A percentile compares a stretch with the other conserved stretches of the same genome.
Evolutionary conservation across 2,329 filamentous ascomycete genomes (phyloP).

Genomic region (Apiospora aurea): DNA sequence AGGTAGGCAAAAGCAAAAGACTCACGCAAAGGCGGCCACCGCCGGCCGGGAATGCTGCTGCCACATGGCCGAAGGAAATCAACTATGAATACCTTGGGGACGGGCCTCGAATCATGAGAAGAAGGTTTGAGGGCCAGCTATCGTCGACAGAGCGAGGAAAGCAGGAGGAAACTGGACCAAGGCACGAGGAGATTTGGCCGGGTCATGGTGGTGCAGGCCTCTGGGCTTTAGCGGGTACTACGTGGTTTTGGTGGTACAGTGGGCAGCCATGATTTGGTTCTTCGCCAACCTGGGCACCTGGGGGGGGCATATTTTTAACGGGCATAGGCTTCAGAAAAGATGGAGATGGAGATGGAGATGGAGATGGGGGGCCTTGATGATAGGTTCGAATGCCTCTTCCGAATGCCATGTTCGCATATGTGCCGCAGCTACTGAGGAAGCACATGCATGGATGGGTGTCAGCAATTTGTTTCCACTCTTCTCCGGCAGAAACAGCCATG

Average conservation of each 20-base stretch:
- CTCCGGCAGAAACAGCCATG: too few species aligned
- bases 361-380: too few species aligned
- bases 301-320: not conserved
- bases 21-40: constrained; percentile 5
- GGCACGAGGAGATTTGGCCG: not conserved
- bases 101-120: not conserved
- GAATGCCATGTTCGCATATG: not conserved
- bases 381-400: not conserved
- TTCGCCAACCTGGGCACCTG: not conserved
- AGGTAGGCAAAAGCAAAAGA: not conserved
- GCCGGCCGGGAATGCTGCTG: not conserved
- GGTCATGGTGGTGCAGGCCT: not conserved
- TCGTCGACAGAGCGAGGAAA: not conserved
- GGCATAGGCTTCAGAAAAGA: not conserved
- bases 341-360: not conserved
- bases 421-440: too few species aligned
- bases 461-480: too few species aligned
- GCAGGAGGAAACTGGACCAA: not conserved
- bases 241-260: not conserved
- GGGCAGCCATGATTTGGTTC: constrained; percentile 9
- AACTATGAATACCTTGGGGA: not conserved
- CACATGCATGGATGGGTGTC: too few species aligned
- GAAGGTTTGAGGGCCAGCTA: not conserved
- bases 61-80: not conserved
- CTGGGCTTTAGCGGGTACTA: constrained; percentile 17